Conservation (phyloP, 2,329 filamentous ascomycete genomes). For the Xylariaceae sp. region DNA sequence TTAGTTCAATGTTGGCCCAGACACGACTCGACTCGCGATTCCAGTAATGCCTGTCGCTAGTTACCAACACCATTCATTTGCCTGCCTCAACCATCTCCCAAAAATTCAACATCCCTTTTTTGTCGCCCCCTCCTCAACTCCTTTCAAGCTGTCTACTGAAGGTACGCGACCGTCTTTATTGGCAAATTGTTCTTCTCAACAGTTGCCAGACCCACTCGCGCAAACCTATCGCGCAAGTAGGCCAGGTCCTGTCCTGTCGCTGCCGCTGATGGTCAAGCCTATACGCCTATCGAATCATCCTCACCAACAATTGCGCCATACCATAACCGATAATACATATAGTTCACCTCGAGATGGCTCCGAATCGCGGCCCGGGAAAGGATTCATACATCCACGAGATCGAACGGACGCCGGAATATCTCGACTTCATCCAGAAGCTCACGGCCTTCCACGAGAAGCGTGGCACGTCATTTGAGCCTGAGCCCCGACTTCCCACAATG, state of each 20-base stretch:
- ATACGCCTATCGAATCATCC: neutral
- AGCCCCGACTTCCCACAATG: constrained; percentile 65
- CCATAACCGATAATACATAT: neutral
- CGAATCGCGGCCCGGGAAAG: constrained; percentile 33
- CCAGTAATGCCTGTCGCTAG: neutral
- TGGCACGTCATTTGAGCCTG: constrained; percentile 76
- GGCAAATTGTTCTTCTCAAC: neutral
- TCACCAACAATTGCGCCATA: neutral
- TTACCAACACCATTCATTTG: neutral
- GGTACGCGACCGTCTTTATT: neutral
- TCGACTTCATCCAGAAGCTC: constrained; percentile 76
- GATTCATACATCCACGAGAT: constrained; percentile 45
- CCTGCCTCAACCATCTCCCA: constrained; percentile 6
- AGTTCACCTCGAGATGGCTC: constrained; percentile 32
- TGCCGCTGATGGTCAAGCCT: constrained; percentile 10
- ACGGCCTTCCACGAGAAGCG: constrained; percentile 75
- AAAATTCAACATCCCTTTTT: neutral
- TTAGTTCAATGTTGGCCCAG: neutral
- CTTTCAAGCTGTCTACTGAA: neutral
- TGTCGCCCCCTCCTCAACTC: neutral
- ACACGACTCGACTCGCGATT: constrained; percentile 18
- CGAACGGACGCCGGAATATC: constrained; percentile 70
- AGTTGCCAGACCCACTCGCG: neutral
- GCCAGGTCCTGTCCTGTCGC: neutral
- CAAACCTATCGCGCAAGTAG: neutral